Conservation (phyloP, 192 early-diverging fungal species). For the Backusella circina region DNA sequence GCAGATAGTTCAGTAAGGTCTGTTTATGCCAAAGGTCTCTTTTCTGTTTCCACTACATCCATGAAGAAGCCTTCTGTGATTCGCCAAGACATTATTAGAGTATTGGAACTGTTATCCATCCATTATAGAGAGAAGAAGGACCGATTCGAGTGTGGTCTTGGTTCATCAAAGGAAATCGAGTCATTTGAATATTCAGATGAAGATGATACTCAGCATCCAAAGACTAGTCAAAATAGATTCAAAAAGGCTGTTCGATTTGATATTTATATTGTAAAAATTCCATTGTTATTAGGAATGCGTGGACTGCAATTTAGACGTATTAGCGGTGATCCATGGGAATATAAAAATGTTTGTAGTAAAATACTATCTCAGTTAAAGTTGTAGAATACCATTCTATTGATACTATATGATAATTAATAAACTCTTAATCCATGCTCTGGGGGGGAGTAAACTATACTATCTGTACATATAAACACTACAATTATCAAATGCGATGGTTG, state of each 20-base stretch:
- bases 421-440: too few species aligned
- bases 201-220: not conserved
- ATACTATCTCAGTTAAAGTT: constrained; percentile 64
- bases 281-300: constrained; percentile 63
- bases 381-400: not conserved
- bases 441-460: too few species aligned
- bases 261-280: constrained; percentile 66
- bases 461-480: too few species aligned
- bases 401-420: too few species aligned
- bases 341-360: constrained; percentile 79
- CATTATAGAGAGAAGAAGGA: not conserved
- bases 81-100: constrained; percentile 41
- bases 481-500: too few species aligned
- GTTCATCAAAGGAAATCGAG: not conserved
- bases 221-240: not conserved
- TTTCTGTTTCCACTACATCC: constrained; percentile 51
- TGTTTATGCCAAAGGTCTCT: constrained; percentile 53
- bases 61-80: constrained; percentile 44
- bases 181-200: not conserved
- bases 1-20: constrained; percentile 46
- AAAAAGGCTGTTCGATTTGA: constrained; percentile 56
- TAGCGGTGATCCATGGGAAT: constrained; percentile 63
- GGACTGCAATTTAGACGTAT: constrained; percentile 78
- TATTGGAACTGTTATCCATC: constrained; percentile 23
- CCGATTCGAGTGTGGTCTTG: not conserved